Conservation (phyloP, 768 basidiomycete genomes). For the Suillus paluster region DNA sequence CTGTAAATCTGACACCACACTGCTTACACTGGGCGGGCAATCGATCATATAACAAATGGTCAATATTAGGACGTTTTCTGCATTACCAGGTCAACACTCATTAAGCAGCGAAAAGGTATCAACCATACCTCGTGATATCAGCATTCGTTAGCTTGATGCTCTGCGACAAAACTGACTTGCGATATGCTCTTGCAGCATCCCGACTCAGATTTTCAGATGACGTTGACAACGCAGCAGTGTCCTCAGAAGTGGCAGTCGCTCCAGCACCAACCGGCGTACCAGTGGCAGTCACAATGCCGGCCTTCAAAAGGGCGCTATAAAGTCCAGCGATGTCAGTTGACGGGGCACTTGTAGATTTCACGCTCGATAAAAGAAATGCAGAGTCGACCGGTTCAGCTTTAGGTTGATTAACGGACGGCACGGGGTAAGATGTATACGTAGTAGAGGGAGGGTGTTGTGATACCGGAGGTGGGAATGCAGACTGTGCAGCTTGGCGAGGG, state of each 20-base stretch:
- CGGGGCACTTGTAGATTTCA: slow-evolving; percentile 26
- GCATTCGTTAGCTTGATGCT: slow-evolving; percentile 63
- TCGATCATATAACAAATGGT: slow-evolving; percentile 73
- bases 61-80: slow-evolving; percentile 56
- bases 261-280: slow-evolving; percentile 57
- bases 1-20: slow-evolving; percentile 87
- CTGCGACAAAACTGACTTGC: slow-evolving; percentile 60
- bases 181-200: slow-evolving; percentile 60
- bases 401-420: slow-evolving; percentile 15
- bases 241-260: slow-evolving; percentile 36
- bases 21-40: slow-evolving; percentile 89
- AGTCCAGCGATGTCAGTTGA: slow-evolving; percentile 56
- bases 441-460: slow-evolving; percentile 37
- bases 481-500: slow-evolving; percentile 21
- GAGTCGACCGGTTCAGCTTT: slow-evolving; percentile 38
- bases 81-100: slow-evolving; percentile 42
- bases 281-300: slow-evolving; percentile 71
- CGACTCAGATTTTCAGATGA: slow-evolving; percentile 41
- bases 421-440: slow-evolving; percentile 27
- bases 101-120: background rate
- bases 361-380: slow-evolving; percentile 32
- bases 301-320: slow-evolving; percentile 71
- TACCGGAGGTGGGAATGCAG: slow-evolving; percentile 31
- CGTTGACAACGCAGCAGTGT: slow-evolving; percentile 29
- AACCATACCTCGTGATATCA: slow-evolving; percentile 73